phyloP scores from a whole-genome alignment of 768 basidiomycete genomes.

The Panaeolus papilionaceus region DNA sequence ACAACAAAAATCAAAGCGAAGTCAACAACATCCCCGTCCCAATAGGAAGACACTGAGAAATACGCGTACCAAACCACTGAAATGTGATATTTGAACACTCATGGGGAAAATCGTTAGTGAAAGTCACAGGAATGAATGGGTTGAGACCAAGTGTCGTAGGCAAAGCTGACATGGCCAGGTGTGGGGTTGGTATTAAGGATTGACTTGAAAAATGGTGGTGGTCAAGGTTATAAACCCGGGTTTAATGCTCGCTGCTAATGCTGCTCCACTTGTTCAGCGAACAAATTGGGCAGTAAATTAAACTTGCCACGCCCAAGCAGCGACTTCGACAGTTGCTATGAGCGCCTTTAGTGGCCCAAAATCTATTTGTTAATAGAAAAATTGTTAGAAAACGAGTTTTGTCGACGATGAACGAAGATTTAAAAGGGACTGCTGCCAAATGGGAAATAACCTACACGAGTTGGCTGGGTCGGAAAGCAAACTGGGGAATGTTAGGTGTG shows the following conservation, averaged over 20 bases:
- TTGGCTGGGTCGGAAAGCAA: neutral
- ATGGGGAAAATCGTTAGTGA: constrained; percentile 5
- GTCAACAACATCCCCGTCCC: neutral
- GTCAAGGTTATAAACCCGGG: neutral
- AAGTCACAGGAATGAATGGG: constrained; percentile 4
- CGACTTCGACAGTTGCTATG: neutral
- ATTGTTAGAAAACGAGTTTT: neutral
- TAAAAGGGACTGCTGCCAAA: constrained; percentile 14
- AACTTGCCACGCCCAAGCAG: constrained; percentile 1
- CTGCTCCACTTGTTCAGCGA: neutral
- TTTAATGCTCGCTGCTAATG: neutral
- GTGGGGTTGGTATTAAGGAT: neutral
- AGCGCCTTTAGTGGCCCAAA: neutral
- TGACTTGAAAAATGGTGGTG: neutral
- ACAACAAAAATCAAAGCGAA: neutral
- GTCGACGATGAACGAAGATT: constrained; percentile 21
- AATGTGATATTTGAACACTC: constrained; percentile 8
- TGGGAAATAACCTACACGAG: neutral
- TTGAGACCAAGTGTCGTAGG: neutral
- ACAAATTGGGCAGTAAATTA: constrained; percentile 1
- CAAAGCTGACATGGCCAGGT: neutral
- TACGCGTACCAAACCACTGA: neutral
- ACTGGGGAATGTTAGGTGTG: constrained; percentile 2
- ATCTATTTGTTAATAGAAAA: neutral
- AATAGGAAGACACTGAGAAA: neutral